Base-by-base conservation (phyloP, 495 filamentous ascomycete species). In the Immersiella caudata region DNA sequence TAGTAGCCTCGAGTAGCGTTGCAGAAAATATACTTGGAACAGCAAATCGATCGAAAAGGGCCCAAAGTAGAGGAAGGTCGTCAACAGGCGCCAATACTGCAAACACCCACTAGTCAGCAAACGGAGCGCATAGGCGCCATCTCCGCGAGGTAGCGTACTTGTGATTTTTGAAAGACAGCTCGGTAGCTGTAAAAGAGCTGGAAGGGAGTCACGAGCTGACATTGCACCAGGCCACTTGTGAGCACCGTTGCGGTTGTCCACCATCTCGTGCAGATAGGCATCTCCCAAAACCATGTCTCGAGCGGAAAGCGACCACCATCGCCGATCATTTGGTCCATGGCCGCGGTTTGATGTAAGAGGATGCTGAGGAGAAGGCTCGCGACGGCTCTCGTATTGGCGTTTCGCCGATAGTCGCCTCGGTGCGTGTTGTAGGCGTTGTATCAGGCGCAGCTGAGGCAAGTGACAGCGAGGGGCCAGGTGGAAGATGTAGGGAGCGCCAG, bases 1-100 rank as follows among this genome's bases (percentile, higher is more conserved):
- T 46, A 99, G 88, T 29, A 97, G 89, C 49, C 96, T 92, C 12
- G 94, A 93, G 81, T 99, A 99, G 26, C 95, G 93, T 74, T 96
- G 93, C 54, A 98, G 88, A 84, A 99, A 99, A 85, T 97, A 99
- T 79, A 99, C 91, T 75, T 99, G 96, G 86, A 97, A 98, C 73
- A 98, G 86, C 25, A 99, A 89, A 79, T 99, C 95, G 71, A 99
- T 88, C 51, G 89, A 93, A 60, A 99, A 86, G 12, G 93, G 93
- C 22, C 96, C 96, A 77, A 98, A 97, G 81, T 98, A 99, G 69
- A 97, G 86, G 79, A 99, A 99, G 2, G 96, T 96, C 14, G 94
- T 93, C 20, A 97, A 67, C 1, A 99, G 83, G 26, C 95, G 93
- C 96, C 96, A 98, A 79, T 97, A 98, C 92, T 98, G 67, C 29